A percentile compares a stretch with the other conserved stretches of the same genome.
phyloP scores from a whole-genome alignment of 352 stramenopile genomes.

The Pythium periplocum region DNA sequence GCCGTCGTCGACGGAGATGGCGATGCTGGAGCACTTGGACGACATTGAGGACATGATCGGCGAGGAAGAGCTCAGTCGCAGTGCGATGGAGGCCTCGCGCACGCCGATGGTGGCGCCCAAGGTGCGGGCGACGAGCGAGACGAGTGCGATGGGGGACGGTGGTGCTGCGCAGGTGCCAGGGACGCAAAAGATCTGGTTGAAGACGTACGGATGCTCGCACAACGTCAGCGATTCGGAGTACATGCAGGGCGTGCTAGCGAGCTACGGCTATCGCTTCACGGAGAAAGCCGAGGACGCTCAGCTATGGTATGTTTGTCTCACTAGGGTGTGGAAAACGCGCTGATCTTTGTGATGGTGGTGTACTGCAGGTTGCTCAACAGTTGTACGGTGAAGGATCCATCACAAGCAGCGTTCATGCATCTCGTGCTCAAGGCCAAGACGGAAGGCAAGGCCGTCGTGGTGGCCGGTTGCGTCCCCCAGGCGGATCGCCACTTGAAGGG shows the following conservation, averaged over 20 bases:
- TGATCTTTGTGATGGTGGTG: background rate
- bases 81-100: constrained; percentile 34
- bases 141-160: constrained; percentile 12
- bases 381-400: constrained; percentile 93
- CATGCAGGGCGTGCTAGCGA: constrained; percentile 88
- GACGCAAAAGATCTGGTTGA: constrained; percentile 79
- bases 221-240: constrained; percentile 93
- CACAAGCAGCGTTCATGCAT: constrained; percentile 88
- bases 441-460: constrained; percentile 83
- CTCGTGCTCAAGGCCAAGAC: constrained; percentile 76
- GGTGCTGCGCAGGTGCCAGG: constrained; percentile 35
- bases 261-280: constrained; percentile 88
- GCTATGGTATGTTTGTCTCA: constrained; percentile 43
- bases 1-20: constrained; percentile 8
- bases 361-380: constrained; percentile 77
- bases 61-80: constrained; percentile 59
- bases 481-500: constrained; percentile 80
- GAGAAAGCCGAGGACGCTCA: constrained; percentile 71
- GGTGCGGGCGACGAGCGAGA: constrained; percentile 18
- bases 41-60: constrained; percentile 83
- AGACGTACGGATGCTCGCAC: constrained; percentile 91
- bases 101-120: constrained; percentile 65
- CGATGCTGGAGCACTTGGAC: constrained; percentile 30
- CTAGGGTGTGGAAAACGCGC: background rate
- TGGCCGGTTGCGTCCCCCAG: constrained; percentile 89